Evolutionary conservation across 495 filamentous ascomycete species (phyloP).

Genomic region (Filosporella fistucella): DNA sequence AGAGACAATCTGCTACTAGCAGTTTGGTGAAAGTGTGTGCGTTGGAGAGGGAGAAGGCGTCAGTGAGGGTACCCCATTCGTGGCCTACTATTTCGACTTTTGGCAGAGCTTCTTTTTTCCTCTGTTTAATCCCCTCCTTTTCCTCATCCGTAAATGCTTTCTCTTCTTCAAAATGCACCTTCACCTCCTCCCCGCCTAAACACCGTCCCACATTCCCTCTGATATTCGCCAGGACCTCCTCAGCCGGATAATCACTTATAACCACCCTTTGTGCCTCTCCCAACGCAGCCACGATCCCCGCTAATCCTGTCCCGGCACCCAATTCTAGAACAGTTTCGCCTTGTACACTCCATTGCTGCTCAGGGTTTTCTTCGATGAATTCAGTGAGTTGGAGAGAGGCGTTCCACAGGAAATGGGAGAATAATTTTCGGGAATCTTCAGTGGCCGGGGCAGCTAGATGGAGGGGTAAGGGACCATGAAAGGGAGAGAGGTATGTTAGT

Average conservation of each 20-base stretch:
- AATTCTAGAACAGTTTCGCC: conserved; percentile 43
- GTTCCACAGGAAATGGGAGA: conserved; percentile 87
- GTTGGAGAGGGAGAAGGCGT: conserved; percentile 46
- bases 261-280: conserved; percentile 59
- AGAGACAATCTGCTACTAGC: conserved; percentile 78
- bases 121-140: conserved; percentile 40
- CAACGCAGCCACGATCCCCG: conserved; percentile 62
- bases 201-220: conserved; percentile 62
- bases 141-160: background rate
- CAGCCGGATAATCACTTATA: conserved; percentile 74
- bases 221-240: conserved; percentile 56
- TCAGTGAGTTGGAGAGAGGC: conserved; percentile 69
- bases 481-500: conserved; percentile 62
- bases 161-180: background rate
- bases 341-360: conserved; percentile 26
- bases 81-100: conserved; percentile 51
- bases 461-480: conserved; percentile 41
- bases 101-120: background rate
- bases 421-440: conserved; percentile 58
- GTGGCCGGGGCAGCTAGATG: conserved; percentile 48
- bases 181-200: too few relatives aligned
- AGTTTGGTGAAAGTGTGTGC: conserved; percentile 59
- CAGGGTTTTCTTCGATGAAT: conserved; percentile 44
- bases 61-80: conserved; percentile 59
- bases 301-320: conserved; percentile 68